Conservation (phyloP, 306 rosid species). For the Sophora flavescens region DNA sequence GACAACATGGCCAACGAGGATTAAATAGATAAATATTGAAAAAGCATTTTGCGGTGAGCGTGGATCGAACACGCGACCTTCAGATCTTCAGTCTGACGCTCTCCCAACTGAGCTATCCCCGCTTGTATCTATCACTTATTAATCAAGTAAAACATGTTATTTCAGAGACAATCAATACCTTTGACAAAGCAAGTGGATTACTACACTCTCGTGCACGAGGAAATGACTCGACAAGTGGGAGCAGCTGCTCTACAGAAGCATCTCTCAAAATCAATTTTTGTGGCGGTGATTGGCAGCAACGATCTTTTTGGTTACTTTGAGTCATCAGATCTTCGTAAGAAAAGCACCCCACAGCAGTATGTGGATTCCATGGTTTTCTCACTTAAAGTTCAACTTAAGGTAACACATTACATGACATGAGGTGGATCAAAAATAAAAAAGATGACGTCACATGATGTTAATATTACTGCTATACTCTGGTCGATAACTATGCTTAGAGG, state of each 20-base stretch:
- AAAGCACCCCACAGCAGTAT: conserved; percentile 59
- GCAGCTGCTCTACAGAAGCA: conserved; percentile 45
- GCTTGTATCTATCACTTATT: fast-evolving
- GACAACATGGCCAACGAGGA: not conserved
- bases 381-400: conserved; percentile 68
- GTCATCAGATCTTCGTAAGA: conserved; percentile 48
- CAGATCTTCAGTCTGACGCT: conserved; percentile 58
- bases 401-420: conserved; percentile 14
- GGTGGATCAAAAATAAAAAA: too few species aligned
- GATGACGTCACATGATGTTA: too few species aligned
- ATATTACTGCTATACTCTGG: not conserved
- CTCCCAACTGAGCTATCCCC: conserved; percentile 57
- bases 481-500: not conserved
- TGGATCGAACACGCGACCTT: conserved; percentile 55
- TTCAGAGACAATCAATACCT: conserved; percentile 63
- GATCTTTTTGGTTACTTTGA: conserved; percentile 71
- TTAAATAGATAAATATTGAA: not conserved
- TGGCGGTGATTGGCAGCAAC: conserved; percentile 79
- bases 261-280: conserved; percentile 69
- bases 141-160: not conserved
- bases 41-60: conserved; percentile 38
- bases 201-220: conserved; percentile 48
- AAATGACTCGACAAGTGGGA: conserved; percentile 54
- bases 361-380: conserved; percentile 57
- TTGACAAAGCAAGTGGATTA: conserved; percentile 61